Evolutionary conservation across 2,329 filamentous ascomycete species (phyloP), one percentile per base, ranked within the genome.

Genomic region (Cladosporium cucumerinum): DNA sequence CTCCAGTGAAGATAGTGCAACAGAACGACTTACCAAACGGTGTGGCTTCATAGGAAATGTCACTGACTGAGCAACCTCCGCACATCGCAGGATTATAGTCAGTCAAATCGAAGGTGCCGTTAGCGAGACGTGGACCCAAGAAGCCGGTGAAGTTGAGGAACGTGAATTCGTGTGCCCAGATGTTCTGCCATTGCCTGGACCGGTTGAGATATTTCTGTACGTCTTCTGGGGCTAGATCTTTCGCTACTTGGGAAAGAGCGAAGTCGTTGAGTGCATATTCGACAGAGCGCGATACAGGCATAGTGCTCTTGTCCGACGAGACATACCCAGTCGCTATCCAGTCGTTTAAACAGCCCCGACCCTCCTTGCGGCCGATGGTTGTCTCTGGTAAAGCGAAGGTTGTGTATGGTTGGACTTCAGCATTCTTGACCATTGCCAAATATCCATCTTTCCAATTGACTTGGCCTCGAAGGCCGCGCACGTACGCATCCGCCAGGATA

Each of bases 191-290:
- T 2, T 79, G 77, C 21, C 72, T 67, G 63, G 76, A 73, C 10
- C 78, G 73, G 23, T 74, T 75, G 14, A 80, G 68, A 52, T 80
- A 80, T 23, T 77, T 70, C 2, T 76, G 69, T 0, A 72, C 71
- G 39, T 81, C 78, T 0, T 75, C 74, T 0, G 81, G 80, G 3
- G 78, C 74, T 36, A 78, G 71, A 3, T 76, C 77, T 6, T 73
- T 73, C 0, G 78, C 78, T 12, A 81, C 78, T 59, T 79, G 77
- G 11, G 72, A 73, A 0, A 80, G 74, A 1, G 78, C 77, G 63
- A 79, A 80, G 65, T 81, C 79, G 63, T 81, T 80, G 7, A 80
- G 71, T 0, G 78, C 72, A 66, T 80, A 81, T 61, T 80, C 79
- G 1, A 80, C 77, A 0, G 78, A 78, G 25, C 79, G 77, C 0